A percentile compares a stretch with the other conserved stretches of the same genome.
Conservation (phyloP, 208 protist species). For the Wallacemonas sp. region DNA sequence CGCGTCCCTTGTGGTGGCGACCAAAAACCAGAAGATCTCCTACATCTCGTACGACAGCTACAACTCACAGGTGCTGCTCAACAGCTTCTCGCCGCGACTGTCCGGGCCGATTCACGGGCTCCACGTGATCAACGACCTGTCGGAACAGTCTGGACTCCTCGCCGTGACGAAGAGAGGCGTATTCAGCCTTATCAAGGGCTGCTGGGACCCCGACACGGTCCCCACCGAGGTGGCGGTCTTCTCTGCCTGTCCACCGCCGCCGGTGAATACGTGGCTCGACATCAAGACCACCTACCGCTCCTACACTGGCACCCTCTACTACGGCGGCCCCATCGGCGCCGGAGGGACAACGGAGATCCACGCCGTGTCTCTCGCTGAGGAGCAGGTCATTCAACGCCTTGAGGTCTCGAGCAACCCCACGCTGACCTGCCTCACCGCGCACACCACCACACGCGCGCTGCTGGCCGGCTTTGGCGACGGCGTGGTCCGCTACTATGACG, state of each 20-base stretch:
- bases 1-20: constrained; percentile 73
- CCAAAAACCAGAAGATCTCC: constrained; percentile 62
- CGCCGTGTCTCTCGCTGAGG: constrained; percentile 71
- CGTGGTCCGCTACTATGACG: constrained; percentile 87
- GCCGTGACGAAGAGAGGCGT: constrained; percentile 74
- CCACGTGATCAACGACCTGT: constrained; percentile 83
- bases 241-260: constrained; percentile 65
- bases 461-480: constrained; percentile 81
- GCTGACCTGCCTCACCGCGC: constrained; percentile 63
- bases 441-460: constrained; percentile 73
- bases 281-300: constrained; percentile 76
- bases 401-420: constrained; percentile 66
- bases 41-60: constrained; percentile 84
- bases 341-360: constrained; percentile 72
- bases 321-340: constrained; percentile 76
- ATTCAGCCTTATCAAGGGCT: constrained; percentile 76
- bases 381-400: constrained; percentile 81
- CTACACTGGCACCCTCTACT: constrained; percentile 75
- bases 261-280: constrained; percentile 56
- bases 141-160: constrained; percentile 80
- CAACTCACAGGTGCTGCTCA: constrained; percentile 50
- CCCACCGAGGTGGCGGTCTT: constrained; percentile 77
- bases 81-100: constrained; percentile 65
- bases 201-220: constrained; percentile 47
- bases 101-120: constrained; percentile 67